These are phyloP conservation scores for Athelia sp. DNA, from an alignment of 1,284 basidiomycete species.

Conservation along the genomic window DNA sequence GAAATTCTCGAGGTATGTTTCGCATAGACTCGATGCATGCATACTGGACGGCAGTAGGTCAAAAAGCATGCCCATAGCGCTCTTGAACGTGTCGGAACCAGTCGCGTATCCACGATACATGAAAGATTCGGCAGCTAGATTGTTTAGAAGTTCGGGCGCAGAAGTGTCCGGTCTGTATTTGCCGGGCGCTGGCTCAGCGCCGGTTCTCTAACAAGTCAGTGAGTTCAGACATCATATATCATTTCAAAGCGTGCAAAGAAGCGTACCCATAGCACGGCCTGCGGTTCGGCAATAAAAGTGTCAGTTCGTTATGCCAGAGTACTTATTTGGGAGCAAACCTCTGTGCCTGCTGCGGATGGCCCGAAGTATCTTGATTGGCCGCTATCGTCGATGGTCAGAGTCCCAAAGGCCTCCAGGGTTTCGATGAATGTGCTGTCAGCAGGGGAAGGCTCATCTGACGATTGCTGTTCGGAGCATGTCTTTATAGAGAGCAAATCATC, in stretches of 20 bases:
- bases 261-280: slow-evolving; percentile 19
- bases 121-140: slow-evolving; percentile 43
- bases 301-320: too few species aligned
- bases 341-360: slow-evolving; percentile 53
- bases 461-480: slow-evolving; percentile 36
- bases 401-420: slow-evolving; percentile 45
- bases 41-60: slow-evolving; percentile 47
- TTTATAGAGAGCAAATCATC: slow-evolving; percentile 60
- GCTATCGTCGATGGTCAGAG: slow-evolving; percentile 50
- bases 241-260: not conserved
- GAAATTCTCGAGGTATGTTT: slow-evolving; percentile 64
- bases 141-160: slow-evolving; percentile 34
- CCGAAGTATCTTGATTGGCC: slow-evolving; percentile 59
- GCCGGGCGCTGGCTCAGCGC: slow-evolving; percentile 27
- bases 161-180: slow-evolving; percentile 28
- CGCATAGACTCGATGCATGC: slow-evolving; percentile 59
- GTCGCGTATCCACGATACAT: slow-evolving; percentile 28
- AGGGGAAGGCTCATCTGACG: slow-evolving; percentile 16
- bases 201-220: slow-evolving; percentile 41
- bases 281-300: too few species aligned
- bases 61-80: slow-evolving; percentile 25
- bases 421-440: slow-evolving; percentile 17
- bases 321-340: too few species aligned
- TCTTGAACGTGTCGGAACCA: slow-evolving; percentile 25
- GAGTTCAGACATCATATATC: not conserved